These are phyloP conservation scores for Rhododendron ovatum DNA, from an alignment of 148 eudicot species.

Conservation along the genomic window DNA sequence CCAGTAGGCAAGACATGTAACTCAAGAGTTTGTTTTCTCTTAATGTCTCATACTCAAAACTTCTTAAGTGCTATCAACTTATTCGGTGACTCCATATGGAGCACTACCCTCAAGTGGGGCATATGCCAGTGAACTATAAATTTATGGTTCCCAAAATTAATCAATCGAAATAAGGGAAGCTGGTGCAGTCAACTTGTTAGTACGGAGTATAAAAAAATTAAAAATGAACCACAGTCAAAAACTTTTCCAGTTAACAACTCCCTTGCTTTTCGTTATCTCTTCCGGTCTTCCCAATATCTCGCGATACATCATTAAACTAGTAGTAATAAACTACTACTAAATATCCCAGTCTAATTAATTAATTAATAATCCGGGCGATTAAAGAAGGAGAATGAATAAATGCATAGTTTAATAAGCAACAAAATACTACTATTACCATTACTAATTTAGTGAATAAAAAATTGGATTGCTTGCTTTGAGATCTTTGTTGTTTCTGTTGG, in stretches of 20 bases:
- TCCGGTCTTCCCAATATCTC: not conserved
- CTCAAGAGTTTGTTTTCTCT: too few relatives aligned
- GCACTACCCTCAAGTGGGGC: too few relatives aligned
- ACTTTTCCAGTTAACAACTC: not conserved
- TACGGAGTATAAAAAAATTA: too few relatives aligned
- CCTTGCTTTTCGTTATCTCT: slow-evolving; percentile 2
- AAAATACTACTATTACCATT: not conserved
- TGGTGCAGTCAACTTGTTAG: too few relatives aligned
- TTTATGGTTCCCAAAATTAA: too few relatives aligned
- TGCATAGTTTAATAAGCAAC: not conserved
- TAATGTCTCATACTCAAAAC: too few relatives aligned
- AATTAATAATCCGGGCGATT: not conserved
- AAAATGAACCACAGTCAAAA: slow-evolving; percentile 5
- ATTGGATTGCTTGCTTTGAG: slow-evolving; percentile 38
- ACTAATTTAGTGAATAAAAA: not conserved
- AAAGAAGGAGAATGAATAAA: slow-evolving; percentile 14
- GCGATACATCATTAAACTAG: not conserved
- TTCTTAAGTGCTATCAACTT: too few relatives aligned
- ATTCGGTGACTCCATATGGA: too few relatives aligned
- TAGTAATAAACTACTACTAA: not conserved
- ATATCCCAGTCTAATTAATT: too few relatives aligned
- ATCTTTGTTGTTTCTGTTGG: slow-evolving; percentile 49
- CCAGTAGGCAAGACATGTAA: too few relatives aligned
- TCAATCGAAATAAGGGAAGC: too few relatives aligned
- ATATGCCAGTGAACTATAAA: too few relatives aligned